A percentile compares a stretch with the other conserved stretches of the same genome.
phyloP scores from a whole-genome alignment of 768 basidiomycete species.

The Trametes meyenii region DNA sequence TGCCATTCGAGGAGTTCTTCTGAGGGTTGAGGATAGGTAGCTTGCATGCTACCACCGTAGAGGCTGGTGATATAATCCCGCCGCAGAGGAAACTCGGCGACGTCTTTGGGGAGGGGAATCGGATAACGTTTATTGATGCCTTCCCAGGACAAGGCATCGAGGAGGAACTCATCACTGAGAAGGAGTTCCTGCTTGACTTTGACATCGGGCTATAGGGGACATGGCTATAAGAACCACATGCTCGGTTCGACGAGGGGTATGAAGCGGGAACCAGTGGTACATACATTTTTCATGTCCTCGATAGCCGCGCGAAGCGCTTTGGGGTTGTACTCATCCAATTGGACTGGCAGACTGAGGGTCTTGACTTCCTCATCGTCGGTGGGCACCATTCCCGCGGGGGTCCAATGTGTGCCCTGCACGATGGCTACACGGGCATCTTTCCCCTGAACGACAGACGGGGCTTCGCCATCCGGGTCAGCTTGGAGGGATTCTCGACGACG shows the following conservation, averaged over 20 bases:
- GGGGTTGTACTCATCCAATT: no score
- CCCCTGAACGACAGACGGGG: no score
- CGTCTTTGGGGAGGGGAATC: neutral
- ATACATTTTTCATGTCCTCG: neutral
- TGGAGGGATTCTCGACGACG: no score
- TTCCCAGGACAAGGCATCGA: slow-evolving; percentile 3
- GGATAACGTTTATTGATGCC: neutral
- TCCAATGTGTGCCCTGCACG: no score
- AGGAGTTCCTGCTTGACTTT: slow-evolving; percentile 5
- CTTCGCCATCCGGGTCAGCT: no score
- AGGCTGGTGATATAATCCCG: neutral
- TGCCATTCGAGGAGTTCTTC: slow-evolving; percentile 1
- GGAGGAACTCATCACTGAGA: slow-evolving; percentile 8
- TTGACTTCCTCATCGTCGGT: no score
- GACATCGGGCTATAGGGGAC: neutral
- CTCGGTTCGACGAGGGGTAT: neutral
- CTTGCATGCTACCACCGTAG: neutral
- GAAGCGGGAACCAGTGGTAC: neutral
- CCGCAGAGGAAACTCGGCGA: neutral
- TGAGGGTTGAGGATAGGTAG: neutral
- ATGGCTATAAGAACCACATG: neutral
- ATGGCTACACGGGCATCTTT: no score
- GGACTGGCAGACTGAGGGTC: no score
- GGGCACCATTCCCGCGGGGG: no score
- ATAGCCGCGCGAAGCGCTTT: neutral